Base-by-base conservation (phyloP, 257 asterid genomes). In the Paulownia fortunei region DNA sequence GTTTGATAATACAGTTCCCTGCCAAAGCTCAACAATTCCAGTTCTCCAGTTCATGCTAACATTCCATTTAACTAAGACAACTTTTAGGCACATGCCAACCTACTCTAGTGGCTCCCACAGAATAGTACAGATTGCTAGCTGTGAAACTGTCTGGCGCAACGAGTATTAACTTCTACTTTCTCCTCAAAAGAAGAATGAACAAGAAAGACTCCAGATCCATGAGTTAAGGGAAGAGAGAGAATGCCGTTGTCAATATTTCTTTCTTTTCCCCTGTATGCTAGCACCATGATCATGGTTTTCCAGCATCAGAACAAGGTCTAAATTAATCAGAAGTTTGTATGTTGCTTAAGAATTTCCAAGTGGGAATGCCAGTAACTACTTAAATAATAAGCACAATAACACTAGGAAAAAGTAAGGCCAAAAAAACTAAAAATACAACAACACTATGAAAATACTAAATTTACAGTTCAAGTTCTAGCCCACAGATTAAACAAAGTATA, bases 401-500 rank as follows among this genome's bases (percentile, higher is more conserved):
- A 8, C 19, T 2, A 10, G 15, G 5, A 49, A 62, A 6, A 0
- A 0, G 2, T 56, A 1, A 30, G 2, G 55, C 8, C 23, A 4
- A 1, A 30, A 9, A 0, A 0, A 55, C 5, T 34, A 0, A 19
- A 8, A 16, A n/a, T n/a, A n/a, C 0, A 5, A 10, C 18, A 5
- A 41, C 16, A 12, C 27, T 13, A 19, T 10, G 13, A 44, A 26
- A 15, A 36, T n/a, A 62, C 62, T 23, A 75, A 49, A 23, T 11
- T 30, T 60, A 62, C 23, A 59, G 67, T 27, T 77, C 82, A 24
- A 64, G 51, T 46, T 51, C 51, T 6, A 77, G 51, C 61, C 36
- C n/a, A 24, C 30, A 36, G 2, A 52, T 5, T 23, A 75, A 13
- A 68, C 39, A 16, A 66, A 42, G 52, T 42, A 51, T 7, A 23